These are phyloP conservation scores for Allantophomopsis lycopodina DNA, from an alignment of 2,329 filamentous ascomycete species.

Conservation along the genomic window DNA sequence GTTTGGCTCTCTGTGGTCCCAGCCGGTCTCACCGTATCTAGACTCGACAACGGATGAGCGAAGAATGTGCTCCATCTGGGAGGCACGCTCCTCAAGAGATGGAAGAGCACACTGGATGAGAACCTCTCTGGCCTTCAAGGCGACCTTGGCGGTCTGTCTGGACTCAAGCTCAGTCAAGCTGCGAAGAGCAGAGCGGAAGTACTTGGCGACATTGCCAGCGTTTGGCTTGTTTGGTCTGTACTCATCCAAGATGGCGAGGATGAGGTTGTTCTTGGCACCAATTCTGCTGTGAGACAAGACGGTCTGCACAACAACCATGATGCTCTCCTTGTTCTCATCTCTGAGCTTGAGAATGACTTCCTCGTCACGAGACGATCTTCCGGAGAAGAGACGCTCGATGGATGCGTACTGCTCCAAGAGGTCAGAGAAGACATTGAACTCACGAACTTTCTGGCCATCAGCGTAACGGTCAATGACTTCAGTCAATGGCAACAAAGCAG, in stretches of 20 bases:
- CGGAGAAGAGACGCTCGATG: constrained; percentile 79
- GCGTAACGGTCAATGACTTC: constrained; percentile 68
- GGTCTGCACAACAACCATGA: constrained; percentile 69
- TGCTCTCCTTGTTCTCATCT: constrained; percentile 93
- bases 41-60: constrained; percentile 92
- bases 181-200: constrained; percentile 70
- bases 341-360: constrained; percentile 86
- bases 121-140: constrained; percentile 91
- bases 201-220: constrained; percentile 75
- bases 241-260: constrained; percentile 82
- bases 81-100: constrained; percentile 84
- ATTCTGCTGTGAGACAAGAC: constrained; percentile 91
- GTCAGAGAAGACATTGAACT: constrained; percentile 67
- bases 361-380: constrained; percentile 75
- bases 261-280: constrained; percentile 82
- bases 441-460: constrained; percentile 82
- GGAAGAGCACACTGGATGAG: constrained; percentile 95
- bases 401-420: constrained; percentile 73
- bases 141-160: constrained; percentile 77
- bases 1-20: constrained; percentile 89
- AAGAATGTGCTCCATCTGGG: constrained; percentile 97
- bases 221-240: constrained; percentile 92
- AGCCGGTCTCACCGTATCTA: constrained; percentile 92
- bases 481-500: constrained; percentile 60
- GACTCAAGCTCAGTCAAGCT: constrained; percentile 86